Evolutionary conservation across 2,329 filamentous ascomycete genomes (phyloP), one percentile per base, ranked within the genome.

Genomic region (Chaetomiaceae sp.): DNA sequence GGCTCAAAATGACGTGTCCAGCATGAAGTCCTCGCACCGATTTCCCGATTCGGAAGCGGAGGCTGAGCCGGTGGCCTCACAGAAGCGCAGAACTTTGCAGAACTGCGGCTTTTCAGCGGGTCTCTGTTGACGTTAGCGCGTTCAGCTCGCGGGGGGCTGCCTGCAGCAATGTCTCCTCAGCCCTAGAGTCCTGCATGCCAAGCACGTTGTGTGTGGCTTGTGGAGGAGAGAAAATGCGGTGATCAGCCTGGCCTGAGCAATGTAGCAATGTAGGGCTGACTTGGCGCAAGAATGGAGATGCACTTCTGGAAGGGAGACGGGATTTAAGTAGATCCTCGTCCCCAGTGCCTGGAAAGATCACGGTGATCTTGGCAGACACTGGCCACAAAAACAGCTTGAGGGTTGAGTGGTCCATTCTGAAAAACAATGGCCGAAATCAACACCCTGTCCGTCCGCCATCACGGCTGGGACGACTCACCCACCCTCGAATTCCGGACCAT

Each of bases 111-210:
- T 23, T 15, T 4, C 19, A 22, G 47, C 47, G 52, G 52, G 43
- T 37, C 52, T 25, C 5, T 4, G 17, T 22, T 23, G 15, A 17
- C 46, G 39, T 34, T 54, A 54, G 52, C 46, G 40, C 2, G 1
- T 36, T 50, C 46, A 46, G 52, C 40, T 54, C 4, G 14, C 33
- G 4, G 15, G 4, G 9, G 23, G 19, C n/a, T 31, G 39, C 33
- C 33, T 12, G 23, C 37, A 40, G 40, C 46, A 50, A 45, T 38
- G 53, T 46, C 47, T 49, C 50, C 43, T n/a, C 47, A 51, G 56
- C 47, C 49, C 50, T 56, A 42, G 22, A 27, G 23, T 19, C n/a
- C n/a, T n/a, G 53, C 15, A 12, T 47, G 50, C 53, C 53, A 58
- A 58, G 56, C 46, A n/a, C 29, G 25, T 43, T 36, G 40, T 15